These are phyloP conservation scores for Amesomyces nigricolor DNA, from an alignment of 2,329 filamentous ascomycete species.

Conservation along the genomic window DNA sequence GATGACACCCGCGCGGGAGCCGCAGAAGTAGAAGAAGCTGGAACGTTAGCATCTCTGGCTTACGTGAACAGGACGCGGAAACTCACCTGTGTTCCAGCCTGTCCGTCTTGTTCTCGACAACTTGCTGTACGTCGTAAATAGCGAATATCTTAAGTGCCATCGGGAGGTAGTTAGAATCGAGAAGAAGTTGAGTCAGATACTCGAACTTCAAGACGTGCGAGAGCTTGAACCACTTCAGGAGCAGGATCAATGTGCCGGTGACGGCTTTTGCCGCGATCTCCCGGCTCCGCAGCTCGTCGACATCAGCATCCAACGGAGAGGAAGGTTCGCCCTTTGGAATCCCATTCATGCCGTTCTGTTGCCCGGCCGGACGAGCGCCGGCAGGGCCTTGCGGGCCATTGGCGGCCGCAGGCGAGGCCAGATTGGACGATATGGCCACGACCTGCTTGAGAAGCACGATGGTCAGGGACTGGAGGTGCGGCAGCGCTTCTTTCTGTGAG, in stretches of 20 bases:
- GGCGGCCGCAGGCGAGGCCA: conserved; percentile 55
- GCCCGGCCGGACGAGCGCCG: conserved; percentile 35
- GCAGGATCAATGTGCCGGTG: conserved; percentile 78
- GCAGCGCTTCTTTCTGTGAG: conserved; percentile 63
- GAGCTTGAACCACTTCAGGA: conserved; percentile 93
- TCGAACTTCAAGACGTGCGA: conserved; percentile 95
- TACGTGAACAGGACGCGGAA: background rate
- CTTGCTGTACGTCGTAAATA: conserved; percentile 86
- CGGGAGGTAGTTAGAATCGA: conserved; percentile 93
- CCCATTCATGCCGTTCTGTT: conserved; percentile 32
- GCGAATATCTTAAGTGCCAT: conserved; percentile 90
- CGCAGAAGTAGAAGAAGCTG: conserved; percentile 91
- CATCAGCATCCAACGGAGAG: conserved; percentile 62
- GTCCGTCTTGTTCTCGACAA: conserved; percentile 81
- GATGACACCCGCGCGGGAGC: conserved; percentile 46
- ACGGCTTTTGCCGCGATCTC: conserved; percentile 90
- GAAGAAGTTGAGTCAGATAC: conserved; percentile 84
- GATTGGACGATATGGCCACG: conserved; percentile 78
- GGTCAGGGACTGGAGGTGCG: conserved; percentile 84
- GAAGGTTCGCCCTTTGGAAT: conserved; percentile 34
- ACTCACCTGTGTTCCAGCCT: conserved; percentile 71
- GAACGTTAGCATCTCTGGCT: background rate
- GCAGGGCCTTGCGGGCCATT: conserved; percentile 37
- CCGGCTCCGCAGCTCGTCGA: conserved; percentile 73
- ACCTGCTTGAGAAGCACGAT: conserved; percentile 90